phyloP scores from a whole-genome alignment of 2,329 filamentous ascomycete genomes.

The Epichloe festucae region DNA sequence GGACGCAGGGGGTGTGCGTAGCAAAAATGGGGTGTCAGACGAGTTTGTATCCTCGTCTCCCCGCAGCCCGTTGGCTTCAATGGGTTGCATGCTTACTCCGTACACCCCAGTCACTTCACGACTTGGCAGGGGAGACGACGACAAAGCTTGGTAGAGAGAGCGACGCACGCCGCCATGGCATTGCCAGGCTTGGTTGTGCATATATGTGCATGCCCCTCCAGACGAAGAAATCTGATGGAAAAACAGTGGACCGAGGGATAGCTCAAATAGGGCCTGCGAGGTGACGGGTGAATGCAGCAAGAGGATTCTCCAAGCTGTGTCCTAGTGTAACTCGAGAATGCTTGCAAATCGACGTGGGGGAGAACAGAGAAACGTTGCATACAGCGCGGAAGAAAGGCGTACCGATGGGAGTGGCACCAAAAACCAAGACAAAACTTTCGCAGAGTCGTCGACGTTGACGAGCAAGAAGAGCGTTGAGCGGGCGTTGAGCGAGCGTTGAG shows the following conservation, averaged over 20 bases:
- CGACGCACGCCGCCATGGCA: conserved; percentile 3
- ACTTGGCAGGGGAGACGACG: not conserved
- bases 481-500: not conserved
- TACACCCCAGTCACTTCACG: not conserved
- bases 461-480: not conserved
- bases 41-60: not conserved
- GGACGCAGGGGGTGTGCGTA: not conserved
- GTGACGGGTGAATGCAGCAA: not conserved
- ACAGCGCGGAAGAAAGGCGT: not conserved
- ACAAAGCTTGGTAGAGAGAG: not conserved
- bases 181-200: not conserved
- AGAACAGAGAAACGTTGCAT: not conserved
- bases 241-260: not conserved
- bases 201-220: not conserved
- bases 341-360: not conserved
- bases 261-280: not conserved
- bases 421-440: not conserved
- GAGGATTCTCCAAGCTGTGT: not conserved
- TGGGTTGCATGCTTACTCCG: not conserved
- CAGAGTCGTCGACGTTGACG: not conserved
- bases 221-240: not conserved
- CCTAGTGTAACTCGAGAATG: not conserved
- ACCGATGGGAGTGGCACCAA: not conserved
- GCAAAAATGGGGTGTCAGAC: not conserved
- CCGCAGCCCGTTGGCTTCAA: not conserved